Evolutionary conservation across 805 yeast species (phyloP), one percentile per base, ranked within the genome.

Genomic region (Candida koratica): DNA sequence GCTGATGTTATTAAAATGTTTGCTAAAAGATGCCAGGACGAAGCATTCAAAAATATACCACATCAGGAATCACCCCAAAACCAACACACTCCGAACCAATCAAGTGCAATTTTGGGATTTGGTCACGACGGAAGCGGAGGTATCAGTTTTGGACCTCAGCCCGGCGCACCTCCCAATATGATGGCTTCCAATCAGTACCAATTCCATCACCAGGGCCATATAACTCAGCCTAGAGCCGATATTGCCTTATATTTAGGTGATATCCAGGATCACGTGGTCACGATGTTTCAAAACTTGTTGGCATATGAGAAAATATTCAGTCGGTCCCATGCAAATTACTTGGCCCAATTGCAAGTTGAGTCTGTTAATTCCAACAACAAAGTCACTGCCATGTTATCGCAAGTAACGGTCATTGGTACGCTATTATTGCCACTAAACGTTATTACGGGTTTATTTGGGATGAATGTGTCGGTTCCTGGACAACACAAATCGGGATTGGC

Each of bases 1-100:
- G 97, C 97, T 0, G 97, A 90, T 58, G 97, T 90, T 37, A 85
- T 90, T 52, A 84, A 84, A 49, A 89, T 88, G 94, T 87, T 90
- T 67, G 93, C 96, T 25, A 90, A 90, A 58, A 73, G 97, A 51
- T 88, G 96, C 60, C 89, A 83, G 51, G 97, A 88, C 61, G 79
- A 75, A 42, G 45, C 35, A 13, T 33, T 18, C 13, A 25, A 31
- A 17, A 17, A 10, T n/a, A 73, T 66, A 4, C 43, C 45, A 5
- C 34, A 27, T 14, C 41, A 17, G 3, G 32, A 29, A 4, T 4
- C 25, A 12, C 25, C 22, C n/a, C 32, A 18, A 19, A 25, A 16
- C 17, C 32, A 28, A 11, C 36, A 36, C 30, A 17, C 34, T 7
- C 20, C n/a, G 3, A 18, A 31, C 5, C 37, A 17, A 28, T 37